These are phyloP conservation scores for Macrolepiota dolichaula DNA, from an alignment of 768 basidiomycete genomes.

Conservation along the genomic window DNA sequence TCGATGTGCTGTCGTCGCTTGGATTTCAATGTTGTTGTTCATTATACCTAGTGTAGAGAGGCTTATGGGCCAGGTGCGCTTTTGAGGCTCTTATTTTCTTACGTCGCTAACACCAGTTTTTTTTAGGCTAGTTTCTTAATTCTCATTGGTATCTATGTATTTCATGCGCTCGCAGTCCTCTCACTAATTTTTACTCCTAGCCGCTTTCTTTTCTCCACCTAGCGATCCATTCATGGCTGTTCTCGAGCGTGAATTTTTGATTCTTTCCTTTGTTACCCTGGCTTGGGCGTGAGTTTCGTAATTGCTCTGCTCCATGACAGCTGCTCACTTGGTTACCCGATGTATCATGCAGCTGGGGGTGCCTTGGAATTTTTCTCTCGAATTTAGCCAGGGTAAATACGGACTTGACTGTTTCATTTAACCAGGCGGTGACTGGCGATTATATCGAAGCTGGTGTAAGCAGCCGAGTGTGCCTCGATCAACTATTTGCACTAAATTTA, in stretches of 20 bases:
- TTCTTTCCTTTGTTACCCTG: conserved; percentile 42
- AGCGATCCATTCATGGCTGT: conserved; percentile 65
- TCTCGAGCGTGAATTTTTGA: conserved; percentile 59
- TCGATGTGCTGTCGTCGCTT: conserved; percentile 59
- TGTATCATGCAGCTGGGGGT: conserved; percentile 54
- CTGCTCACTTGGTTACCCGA: not conserved
- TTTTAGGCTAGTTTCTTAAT: conserved; percentile 61
- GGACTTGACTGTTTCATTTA: conserved; percentile 32
- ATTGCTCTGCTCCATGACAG: not conserved
- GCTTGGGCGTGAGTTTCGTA: conserved; percentile 58
- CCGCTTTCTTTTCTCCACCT: conserved; percentile 64
- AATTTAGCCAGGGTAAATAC: conserved; percentile 47
- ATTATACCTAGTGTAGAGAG: conserved; percentile 46
- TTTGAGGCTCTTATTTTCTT: not conserved
- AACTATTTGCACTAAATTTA: not conserved
- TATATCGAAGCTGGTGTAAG: conserved; percentile 52
- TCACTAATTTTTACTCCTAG: conserved; percentile 25
- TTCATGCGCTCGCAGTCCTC: not conserved
- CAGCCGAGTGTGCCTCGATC: not conserved
- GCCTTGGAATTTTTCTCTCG: conserved; percentile 62
- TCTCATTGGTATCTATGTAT: conserved; percentile 43
- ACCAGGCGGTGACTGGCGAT: conserved; percentile 42
- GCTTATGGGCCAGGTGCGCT: conserved; percentile 55
- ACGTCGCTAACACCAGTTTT: not conserved
- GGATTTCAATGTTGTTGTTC: conserved; percentile 58